phyloP scores from a whole-genome alignment of 768 basidiomycete species.

The Gymnopilus dilepis region DNA sequence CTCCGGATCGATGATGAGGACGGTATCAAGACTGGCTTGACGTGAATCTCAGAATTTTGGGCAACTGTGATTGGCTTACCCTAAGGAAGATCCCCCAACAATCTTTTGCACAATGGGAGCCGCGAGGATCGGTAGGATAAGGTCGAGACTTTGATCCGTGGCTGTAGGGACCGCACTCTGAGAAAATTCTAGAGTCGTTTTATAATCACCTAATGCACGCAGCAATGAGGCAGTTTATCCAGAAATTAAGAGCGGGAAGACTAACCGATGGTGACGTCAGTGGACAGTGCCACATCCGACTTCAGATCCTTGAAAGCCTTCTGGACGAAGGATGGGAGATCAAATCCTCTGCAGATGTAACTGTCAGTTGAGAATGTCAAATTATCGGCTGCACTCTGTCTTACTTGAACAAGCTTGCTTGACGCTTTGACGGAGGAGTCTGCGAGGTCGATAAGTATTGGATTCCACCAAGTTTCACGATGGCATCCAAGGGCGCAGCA shows the following conservation, averaged over 20 bases:
- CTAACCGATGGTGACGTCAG: conserved; percentile 62
- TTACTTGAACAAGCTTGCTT: conserved; percentile 60
- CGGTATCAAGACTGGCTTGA: conserved; percentile 53
- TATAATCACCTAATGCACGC: conserved; percentile 58
- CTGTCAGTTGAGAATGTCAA: not conserved
- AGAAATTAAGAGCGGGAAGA: not conserved
- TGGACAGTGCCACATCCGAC: conserved; percentile 62
- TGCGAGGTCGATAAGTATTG: conserved; percentile 54
- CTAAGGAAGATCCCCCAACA: conserved; percentile 59
- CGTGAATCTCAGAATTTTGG: not conserved
- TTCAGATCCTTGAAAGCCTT: conserved; percentile 67
- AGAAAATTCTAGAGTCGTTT: conserved; percentile 64
- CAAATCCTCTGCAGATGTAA: conserved; percentile 54
- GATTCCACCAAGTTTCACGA: conserved; percentile 71
- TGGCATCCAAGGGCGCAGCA: conserved; percentile 65
- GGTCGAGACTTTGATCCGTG: conserved; percentile 65
- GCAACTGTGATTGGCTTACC: conserved; percentile 38
- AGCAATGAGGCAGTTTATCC: not conserved
- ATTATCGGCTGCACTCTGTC: conserved; percentile 29
- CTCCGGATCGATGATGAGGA: conserved; percentile 64
- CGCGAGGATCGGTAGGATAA: conserved; percentile 73
- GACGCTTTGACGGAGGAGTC: conserved; percentile 34
- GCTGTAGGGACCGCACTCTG: conserved; percentile 59
- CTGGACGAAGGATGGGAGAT: conserved; percentile 66
- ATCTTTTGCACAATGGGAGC: conserved; percentile 78